Conservation (phyloP, 2,329 filamentous ascomycete genomes). For the Xylariaceae sp. region DNA sequence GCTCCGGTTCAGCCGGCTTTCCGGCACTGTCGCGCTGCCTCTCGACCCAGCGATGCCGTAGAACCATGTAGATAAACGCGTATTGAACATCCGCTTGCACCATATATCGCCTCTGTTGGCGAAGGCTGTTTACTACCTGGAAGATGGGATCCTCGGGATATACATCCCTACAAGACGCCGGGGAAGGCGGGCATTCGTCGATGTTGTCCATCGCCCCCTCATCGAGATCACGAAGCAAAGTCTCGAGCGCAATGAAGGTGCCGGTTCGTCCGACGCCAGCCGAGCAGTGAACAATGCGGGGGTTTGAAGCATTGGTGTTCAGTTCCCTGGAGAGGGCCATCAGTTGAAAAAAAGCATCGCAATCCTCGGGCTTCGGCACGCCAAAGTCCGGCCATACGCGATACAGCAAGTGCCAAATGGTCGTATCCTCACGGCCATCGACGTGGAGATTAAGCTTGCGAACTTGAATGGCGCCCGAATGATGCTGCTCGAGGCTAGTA, state of each 20-base stretch:
- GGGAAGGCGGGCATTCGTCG: conserved; percentile 22
- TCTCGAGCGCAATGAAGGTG: conserved; percentile 94
- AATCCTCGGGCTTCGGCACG: conserved; percentile 65
- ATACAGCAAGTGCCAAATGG: conserved; percentile 79
- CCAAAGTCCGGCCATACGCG: conserved; percentile 86
- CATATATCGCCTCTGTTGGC: conserved; percentile 90
- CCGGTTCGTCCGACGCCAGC: conserved; percentile 91
- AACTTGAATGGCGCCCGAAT: conserved; percentile 60
- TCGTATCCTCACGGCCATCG: conserved; percentile 37
- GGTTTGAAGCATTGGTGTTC: conserved; percentile 53
- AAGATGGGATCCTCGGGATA: conserved; percentile 60
- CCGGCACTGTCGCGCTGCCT: conserved; percentile 44
- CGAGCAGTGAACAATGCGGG: conserved; percentile 80
- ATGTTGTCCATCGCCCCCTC: conserved; percentile 59
- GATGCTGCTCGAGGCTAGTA: conserved; percentile 53
- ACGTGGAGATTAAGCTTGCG: conserved; percentile 63
- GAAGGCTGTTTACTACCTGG: conserved; percentile 70
- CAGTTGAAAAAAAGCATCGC: conserved; percentile 62
- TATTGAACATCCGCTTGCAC: conserved; percentile 86
- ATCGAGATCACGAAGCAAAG: conserved; percentile 76
- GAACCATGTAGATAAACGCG: conserved; percentile 79
- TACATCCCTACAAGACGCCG: conserved; percentile 13
- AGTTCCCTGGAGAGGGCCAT: conserved; percentile 61
- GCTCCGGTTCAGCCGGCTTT: conserved; percentile 34
- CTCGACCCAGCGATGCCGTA: conserved; percentile 69